Base-by-base conservation (phyloP, 805 yeast species). In the Lipomyces yamadae region DNA sequence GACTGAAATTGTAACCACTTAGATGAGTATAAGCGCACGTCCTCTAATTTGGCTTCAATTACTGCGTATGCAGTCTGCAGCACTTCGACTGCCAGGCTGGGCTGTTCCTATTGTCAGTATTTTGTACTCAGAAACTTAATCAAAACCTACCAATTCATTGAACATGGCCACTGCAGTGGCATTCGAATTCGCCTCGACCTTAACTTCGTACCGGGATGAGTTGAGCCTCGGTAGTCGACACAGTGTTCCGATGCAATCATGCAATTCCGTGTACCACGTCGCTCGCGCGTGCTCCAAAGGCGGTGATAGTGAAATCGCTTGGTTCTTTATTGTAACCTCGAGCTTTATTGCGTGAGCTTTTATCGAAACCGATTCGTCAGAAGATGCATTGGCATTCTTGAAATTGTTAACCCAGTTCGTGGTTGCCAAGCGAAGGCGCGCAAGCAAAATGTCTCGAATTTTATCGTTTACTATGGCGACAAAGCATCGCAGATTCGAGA, bases 1-100 rank as follows among this genome's bases (percentile, higher is more conserved):
- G 82, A 75, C 72, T 87, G 89, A 34, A 88, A 79, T 29, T 76
- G 77, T 1, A 73, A 72, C 96, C 96, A 90, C 18, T 79, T 78
- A 0, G 72, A 62, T 18, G 83, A 75, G 70, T 86, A 87, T 0
- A 18, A 60, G 0, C 71, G 56, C 0, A 84, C 82, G 2, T 74
- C 64, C 0, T 57, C 50, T 24, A 79, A 73, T 3, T 77, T 64
- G 0, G 29, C 30, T n/a, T 83, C 84, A 4, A 86, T 73, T 3
- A 69, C 64, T 1, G 59, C 60, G 15, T 79, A 62, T 8, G 66
- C 70, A 13, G n/a, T 18, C 4, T 33, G 56, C 2, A 69, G 37
- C 15, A 61, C 68, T 13, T 32, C 54, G 2, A 60, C 32, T 4
- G 64, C 66, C 11, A 55, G 5, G 24, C 61, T 50, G 5, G 65